These are phyloP conservation scores for Alliaria petiolata DNA, from an alignment of 345 rosid genomes.

Conservation along the genomic window DNA sequence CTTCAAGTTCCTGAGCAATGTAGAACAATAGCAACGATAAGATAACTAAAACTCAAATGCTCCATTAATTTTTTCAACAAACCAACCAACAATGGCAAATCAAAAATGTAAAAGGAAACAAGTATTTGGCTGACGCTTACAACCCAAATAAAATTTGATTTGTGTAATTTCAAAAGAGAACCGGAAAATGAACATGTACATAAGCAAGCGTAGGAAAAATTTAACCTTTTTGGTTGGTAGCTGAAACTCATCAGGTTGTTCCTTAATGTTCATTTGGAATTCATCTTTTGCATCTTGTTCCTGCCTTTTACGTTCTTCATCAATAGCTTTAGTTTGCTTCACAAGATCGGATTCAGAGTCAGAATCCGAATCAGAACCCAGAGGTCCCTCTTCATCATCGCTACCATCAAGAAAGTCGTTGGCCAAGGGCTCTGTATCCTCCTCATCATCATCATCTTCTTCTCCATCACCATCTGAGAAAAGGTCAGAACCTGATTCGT, in stretches of 20 bases:
- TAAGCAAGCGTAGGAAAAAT: not conserved
- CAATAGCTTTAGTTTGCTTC: constrained; percentile 56
- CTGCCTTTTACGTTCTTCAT: constrained; percentile 45
- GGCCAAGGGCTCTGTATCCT: not conserved
- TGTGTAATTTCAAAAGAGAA: not conserved
- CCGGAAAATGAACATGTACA: not conserved
- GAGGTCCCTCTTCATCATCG: constrained; percentile 29
- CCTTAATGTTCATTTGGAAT: constrained; percentile 65
- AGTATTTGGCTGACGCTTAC: too few relatives aligned
- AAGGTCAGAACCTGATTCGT: constrained; percentile 22
- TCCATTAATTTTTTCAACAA: not conserved
- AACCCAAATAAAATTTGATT: not conserved
- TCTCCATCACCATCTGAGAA: constrained; percentile 17
- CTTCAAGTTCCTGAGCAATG: constrained; percentile 68
- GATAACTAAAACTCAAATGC: not conserved
- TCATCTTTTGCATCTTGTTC: constrained; percentile 64
- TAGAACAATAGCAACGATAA: not conserved
- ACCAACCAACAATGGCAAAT: not conserved
- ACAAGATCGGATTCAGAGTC: constrained; percentile 64
- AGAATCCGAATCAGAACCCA: constrained; percentile 42
- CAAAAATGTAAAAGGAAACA: not conserved
- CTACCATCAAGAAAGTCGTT: constrained; percentile 24
- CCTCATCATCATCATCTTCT: not conserved
- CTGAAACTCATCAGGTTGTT: constrained; percentile 77
- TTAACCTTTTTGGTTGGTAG: constrained; percentile 79